phyloP scores from a whole-genome alignment of 805 yeast genomes.

The Candida anglica region DNA sequence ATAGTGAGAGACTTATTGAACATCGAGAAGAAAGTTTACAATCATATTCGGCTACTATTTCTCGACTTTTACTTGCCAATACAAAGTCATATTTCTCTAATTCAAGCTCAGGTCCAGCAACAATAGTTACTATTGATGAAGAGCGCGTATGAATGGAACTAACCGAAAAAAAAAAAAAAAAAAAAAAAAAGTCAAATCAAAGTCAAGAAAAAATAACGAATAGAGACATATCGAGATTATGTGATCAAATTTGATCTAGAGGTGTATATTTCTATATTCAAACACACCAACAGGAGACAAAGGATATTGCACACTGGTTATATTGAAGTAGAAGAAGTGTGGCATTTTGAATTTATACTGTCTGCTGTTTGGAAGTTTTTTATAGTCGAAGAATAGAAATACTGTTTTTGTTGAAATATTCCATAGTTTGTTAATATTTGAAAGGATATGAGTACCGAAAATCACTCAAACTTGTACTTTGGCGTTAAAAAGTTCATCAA shows the following conservation, averaged over 20 bases:
- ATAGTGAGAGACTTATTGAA: slow-evolving; percentile 38
- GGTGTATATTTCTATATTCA: too few species aligned
- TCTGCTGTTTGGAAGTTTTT: too few species aligned
- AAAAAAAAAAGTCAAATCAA: neutral
- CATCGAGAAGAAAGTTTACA: slow-evolving; percentile 42
- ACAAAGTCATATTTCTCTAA: neutral
- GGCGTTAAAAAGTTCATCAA: slow-evolving; percentile 19
- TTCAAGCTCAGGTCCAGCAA: neutral
- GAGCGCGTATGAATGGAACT: neutral
- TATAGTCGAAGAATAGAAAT: too few species aligned
- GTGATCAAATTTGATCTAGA: too few species aligned
- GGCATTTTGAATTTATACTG: too few species aligned
- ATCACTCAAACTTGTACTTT: too few species aligned
- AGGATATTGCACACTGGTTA: too few species aligned
- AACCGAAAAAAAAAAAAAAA: neutral
- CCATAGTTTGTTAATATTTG: too few species aligned
- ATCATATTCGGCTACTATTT: slow-evolving; percentile 32
- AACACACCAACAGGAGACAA: too few species aligned
- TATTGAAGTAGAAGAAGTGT: too few species aligned
- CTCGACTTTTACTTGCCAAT: slow-evolving; percentile 16
- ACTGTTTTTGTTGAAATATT: too few species aligned
- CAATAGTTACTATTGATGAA: slow-evolving; percentile 3
- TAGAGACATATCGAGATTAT: neutral
- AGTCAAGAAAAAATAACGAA: neutral
- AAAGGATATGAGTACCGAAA: too few species aligned